Percentiles rank a stretch among this genome's conserved stretches.
Evolutionary conservation across 257 asterid species (phyloP).

Genomic region (Linaria vulgaris): DNA sequence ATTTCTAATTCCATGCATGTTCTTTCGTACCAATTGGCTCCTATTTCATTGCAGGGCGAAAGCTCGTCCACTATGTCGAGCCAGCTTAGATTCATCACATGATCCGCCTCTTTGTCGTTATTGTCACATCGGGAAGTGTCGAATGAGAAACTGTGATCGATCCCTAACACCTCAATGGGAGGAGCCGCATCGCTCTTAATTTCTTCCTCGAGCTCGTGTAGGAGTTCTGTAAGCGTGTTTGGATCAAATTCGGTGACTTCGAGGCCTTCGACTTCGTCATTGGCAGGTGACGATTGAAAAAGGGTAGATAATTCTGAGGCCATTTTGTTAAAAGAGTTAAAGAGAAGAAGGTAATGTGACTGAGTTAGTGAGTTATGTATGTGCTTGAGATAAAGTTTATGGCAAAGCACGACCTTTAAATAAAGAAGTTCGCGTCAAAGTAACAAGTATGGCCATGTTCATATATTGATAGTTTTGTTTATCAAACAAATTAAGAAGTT

Average conservation of each 20-base stretch:
- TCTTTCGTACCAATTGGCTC: slow-evolving; percentile 28
- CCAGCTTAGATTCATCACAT: slow-evolving; percentile 28
- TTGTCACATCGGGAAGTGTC: slow-evolving; percentile 26
- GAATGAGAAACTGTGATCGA: background rate
- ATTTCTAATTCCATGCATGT: slow-evolving; percentile 30
- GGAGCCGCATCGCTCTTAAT: slow-evolving; percentile 1
- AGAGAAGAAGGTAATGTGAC: background rate
- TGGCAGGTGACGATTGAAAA: slow-evolving; percentile 25
- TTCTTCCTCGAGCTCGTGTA: slow-evolving; percentile 35
- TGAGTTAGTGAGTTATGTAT: slow-evolving; percentile 5
- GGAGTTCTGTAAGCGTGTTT: slow-evolving; percentile 35
- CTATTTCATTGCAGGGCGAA: slow-evolving; percentile 25
- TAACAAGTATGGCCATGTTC: background rate
- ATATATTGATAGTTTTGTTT: slow-evolving; percentile 20
- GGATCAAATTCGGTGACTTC: slow-evolving; percentile 39
- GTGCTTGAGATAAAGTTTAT: slow-evolving; percentile 27
- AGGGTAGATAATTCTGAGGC: slow-evolving; percentile 31
- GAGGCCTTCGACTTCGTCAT: slow-evolving; percentile 39
- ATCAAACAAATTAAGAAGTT: slow-evolving; percentile 22
- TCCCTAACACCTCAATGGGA: slow-evolving; percentile 5
- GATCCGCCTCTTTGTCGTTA: slow-evolving; percentile 3
- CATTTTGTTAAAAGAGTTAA: slow-evolving; percentile 22
- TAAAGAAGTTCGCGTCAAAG: slow-evolving; percentile 16
- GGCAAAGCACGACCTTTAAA: slow-evolving; percentile 27
- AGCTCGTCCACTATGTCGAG: slow-evolving; percentile 29